phyloP scores from a whole-genome alignment of 169 alveolate genomes.

The Cryptosporidium parvum region DNA sequence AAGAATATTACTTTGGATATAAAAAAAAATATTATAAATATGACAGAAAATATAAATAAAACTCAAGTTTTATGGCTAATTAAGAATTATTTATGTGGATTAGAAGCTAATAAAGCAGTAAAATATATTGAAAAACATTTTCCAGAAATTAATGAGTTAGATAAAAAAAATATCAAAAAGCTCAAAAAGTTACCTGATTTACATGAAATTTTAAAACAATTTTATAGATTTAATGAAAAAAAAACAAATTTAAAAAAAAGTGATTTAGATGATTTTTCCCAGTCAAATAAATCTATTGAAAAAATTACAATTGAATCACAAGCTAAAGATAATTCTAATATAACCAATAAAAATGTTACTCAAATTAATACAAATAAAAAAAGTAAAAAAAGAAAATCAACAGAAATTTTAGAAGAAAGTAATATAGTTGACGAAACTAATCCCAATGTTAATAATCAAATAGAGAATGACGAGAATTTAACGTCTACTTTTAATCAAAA shows the following conservation, averaged over 20 bases:
- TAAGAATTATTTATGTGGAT: constrained; percentile 8
- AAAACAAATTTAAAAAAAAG: background rate
- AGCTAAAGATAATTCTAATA: background rate
- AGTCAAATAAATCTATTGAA: background rate
- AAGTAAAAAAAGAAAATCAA: background rate
- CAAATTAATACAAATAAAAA: constrained; percentile 7
- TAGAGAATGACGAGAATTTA: background rate
- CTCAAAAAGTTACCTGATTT: constrained; percentile 34
- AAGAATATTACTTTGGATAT: background rate
- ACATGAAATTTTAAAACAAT: background rate
- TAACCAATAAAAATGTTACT: background rate
- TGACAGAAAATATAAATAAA: constrained; percentile 6
- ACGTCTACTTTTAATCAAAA: background rate
- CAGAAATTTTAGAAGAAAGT: background rate
- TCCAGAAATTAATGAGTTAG: constrained; percentile 26
- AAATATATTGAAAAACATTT: constrained; percentile 36
- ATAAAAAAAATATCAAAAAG: background rate
- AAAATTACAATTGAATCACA: background rate
- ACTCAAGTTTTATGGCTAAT: constrained; percentile 9
- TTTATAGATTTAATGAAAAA: background rate
- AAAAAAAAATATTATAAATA: background rate
- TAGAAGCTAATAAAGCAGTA: constrained; percentile 34
- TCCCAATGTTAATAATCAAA: background rate
- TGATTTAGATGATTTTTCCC: background rate
- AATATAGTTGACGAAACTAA: background rate